Percentiles rank a stretch among this genome's conserved stretches.
These are phyloP conservation scores for Pseudogymnoascus sp. DNA, from an alignment of 2,329 filamentous ascomycete species.

Conservation along the genomic window DNA sequence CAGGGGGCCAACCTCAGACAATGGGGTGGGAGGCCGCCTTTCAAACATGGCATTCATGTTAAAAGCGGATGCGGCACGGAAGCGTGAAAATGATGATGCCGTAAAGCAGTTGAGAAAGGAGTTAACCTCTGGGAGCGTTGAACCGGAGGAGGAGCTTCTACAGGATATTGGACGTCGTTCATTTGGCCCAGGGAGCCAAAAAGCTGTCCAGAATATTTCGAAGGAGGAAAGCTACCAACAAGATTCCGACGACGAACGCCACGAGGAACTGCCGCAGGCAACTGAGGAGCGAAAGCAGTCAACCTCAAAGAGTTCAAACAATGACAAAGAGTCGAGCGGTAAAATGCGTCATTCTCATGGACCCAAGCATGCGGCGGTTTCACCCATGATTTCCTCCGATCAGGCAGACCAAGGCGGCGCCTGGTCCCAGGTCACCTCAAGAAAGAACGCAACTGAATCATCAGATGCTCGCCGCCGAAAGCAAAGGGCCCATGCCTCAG, in stretches of 20 bases:
- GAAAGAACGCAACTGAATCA: slow-evolving; percentile 20
- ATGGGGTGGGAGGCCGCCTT: slow-evolving; percentile 55
- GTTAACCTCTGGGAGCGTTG: slow-evolving; percentile 56
- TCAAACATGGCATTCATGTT: slow-evolving; percentile 92
- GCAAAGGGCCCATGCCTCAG: slow-evolving; percentile 25
- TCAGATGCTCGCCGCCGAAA: slow-evolving; percentile 27
- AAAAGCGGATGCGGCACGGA: slow-evolving; percentile 71
- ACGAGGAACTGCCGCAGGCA: slow-evolving; percentile 17
- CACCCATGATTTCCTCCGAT: slow-evolving; percentile 13
- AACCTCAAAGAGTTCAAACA: background rate
- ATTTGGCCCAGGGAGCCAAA: slow-evolving; percentile 50
- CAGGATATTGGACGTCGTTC: slow-evolving; percentile 61
- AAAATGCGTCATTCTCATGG: background rate
- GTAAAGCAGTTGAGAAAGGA: slow-evolving; percentile 63
- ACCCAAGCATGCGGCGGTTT: background rate
- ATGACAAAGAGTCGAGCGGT: background rate
- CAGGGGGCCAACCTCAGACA: background rate
- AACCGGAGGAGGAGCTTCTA: slow-evolving; percentile 46
- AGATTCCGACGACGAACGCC: slow-evolving; percentile 41
- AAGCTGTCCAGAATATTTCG: background rate
- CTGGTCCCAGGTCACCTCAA: slow-evolving; percentile 27
- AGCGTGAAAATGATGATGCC: slow-evolving; percentile 73
- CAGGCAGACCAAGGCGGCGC: slow-evolving; percentile 24
- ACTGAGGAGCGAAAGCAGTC: background rate
- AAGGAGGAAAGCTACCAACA: slow-evolving; percentile 57